A percentile compares a stretch with the other conserved stretches of the same genome.
Evolutionary conservation across 2,329 filamentous ascomycete species (phyloP).

Genomic region (Penicillium sp.): DNA sequence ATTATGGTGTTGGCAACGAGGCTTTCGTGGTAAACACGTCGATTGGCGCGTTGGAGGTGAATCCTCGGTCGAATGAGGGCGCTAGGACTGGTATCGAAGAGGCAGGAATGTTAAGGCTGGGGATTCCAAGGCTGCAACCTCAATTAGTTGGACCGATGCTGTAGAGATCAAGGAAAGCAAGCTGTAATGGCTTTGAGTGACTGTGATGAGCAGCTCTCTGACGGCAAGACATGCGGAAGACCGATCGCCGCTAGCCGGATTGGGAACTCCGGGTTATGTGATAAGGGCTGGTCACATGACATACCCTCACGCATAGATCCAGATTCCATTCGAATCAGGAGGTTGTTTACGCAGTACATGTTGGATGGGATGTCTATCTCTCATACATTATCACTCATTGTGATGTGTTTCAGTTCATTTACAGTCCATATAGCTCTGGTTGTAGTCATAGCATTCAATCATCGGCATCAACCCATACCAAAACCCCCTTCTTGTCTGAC

Average conservation of each 20-base stretch:
- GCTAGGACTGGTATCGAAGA: background rate
- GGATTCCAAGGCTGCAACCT: background rate
- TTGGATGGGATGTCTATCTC: background rate
- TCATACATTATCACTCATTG: background rate
- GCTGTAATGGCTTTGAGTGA: constrained; percentile 6
- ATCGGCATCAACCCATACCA: constrained; percentile 45
- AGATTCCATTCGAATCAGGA: too few species aligned
- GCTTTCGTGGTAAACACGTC: constrained; percentile 14
- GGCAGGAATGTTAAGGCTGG: background rate
- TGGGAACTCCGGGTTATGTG: constrained; percentile 12
- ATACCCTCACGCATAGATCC: too few species aligned
- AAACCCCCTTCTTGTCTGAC: constrained; percentile 52
- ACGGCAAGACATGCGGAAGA: constrained; percentile 23
- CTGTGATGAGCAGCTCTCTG: constrained; percentile 23
- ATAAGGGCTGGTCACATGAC: constrained; percentile 27
- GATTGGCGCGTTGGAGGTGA: constrained; percentile 11
- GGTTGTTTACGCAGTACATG: background rate
- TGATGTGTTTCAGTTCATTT: constrained; percentile 2
- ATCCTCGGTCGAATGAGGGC: background rate
- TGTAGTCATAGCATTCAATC: constrained; percentile 20
- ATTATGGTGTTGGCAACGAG: constrained; percentile 18
- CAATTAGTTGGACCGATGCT: background rate
- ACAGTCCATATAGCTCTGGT: background rate
- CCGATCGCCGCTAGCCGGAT: constrained; percentile 24
- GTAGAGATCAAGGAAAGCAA: background rate